These are phyloP conservation scores for Fusarium camptoceras DNA, from an alignment of 2,329 filamentous ascomycete genomes.

Conservation along the genomic window DNA sequence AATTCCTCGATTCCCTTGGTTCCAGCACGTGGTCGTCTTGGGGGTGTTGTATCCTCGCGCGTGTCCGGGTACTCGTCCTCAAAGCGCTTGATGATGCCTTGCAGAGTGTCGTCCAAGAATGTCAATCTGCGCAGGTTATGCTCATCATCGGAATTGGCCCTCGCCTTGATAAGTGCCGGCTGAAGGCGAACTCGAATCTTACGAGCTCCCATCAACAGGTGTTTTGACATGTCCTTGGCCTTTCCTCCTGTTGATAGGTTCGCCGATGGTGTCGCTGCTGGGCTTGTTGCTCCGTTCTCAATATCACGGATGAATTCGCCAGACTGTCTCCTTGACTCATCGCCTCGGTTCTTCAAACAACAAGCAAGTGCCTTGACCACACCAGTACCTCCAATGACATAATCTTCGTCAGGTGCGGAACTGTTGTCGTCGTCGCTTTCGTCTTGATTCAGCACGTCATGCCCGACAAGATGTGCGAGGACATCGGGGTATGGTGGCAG, in stretches of 20 bases:
- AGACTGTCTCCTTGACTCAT: conserved; percentile 68
- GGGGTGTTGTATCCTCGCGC: conserved; percentile 57
- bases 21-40: conserved; percentile 22
- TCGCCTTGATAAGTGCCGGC: conserved; percentile 80
- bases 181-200: conserved; percentile 89
- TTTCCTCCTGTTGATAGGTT: conserved; percentile 63
- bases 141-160: conserved; percentile 76
- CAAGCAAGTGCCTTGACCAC: conserved; percentile 94
- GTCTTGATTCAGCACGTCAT: conserved; percentile 64
- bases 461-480: conserved; percentile 86
- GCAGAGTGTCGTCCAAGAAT: conserved; percentile 89
- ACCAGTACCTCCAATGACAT: conserved; percentile 94
- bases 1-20: conserved; percentile 38
- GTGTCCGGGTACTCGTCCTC: conserved; percentile 97
- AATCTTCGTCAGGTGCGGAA: conserved; percentile 87
- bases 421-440: conserved; percentile 70
- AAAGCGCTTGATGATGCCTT: conserved; percentile 93
- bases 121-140: conserved; percentile 83
- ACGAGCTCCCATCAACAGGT: conserved; percentile 85
- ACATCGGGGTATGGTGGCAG: conserved; percentile 75
- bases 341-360: conserved; percentile 81
- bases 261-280: conserved; percentile 52
- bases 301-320: conserved; percentile 65
- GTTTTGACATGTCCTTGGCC: conserved; percentile 93
- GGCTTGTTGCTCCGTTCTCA: conserved; percentile 62